Evolutionary conservation across 208 protist genomes (phyloP), one percentile per base, ranked within the genome.

Genomic region (Trypanosoma melophagium): DNA sequence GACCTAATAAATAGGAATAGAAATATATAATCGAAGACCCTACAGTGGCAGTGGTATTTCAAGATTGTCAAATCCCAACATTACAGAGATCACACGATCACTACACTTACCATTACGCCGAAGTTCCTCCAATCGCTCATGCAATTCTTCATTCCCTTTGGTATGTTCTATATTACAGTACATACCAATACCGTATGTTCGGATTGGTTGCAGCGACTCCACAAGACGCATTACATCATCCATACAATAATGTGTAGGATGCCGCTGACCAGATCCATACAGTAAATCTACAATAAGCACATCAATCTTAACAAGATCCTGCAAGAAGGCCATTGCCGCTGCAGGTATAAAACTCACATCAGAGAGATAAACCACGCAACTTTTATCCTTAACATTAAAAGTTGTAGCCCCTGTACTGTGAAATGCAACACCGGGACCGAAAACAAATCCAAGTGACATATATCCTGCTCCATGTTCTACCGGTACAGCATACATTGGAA

Each of bases 301-400:
- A 56, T 96, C 87, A 56, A 94, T 90, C 68, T 89, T 92, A 31
- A 88, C 80, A 24, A 94, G 72, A 69, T 88, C 80, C 7, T 75
- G 53, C 38, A 94, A 72, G 61, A 96, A 96, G 7, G 57, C 41
- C 81, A 92, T 80, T 5, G 85, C 78, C 12, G 41, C 45, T 14
- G 41, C 55, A 0, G 83, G 81, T 31, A 91, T 71, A 12, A 61
- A 56, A 56, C 82, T 92, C 13, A 93, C 79, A 66, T 95, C 89
- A 14, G 89, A 95, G 54, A 95, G 83, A 77, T 95, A 95, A 51
- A 87, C 89, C 2, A 90, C 84, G 59, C 89, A 92, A 53, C 67
- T 87, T 19, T 73, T 40, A 14, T 66, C 35, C 28, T 61, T 47
- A 14, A 76, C 38, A 42, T 45, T 54, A 41, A 22, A 4, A 7